Evolutionary conservation across 345 rosid species (phyloP).

Genomic region (Hypericum perforatum): DNA sequence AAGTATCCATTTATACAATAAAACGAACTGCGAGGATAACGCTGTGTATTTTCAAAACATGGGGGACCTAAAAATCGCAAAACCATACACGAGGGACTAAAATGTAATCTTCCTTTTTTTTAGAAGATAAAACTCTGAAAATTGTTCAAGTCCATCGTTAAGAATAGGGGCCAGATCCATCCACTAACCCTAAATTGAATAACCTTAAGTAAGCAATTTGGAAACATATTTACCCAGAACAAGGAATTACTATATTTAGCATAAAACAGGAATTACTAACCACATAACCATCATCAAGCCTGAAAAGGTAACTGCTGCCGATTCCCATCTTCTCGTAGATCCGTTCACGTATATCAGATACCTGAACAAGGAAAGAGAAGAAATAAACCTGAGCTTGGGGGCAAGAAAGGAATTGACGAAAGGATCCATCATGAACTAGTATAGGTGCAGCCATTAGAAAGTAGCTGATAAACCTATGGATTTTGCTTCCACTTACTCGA

Average conservation of each 20-base stretch:
- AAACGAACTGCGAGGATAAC: too few relatives aligned
- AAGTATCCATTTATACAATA: too few relatives aligned
- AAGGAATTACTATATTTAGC: background rate
- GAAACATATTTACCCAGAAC: too few relatives aligned
- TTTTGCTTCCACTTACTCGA: conserved; percentile 28
- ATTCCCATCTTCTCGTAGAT: conserved; percentile 99
- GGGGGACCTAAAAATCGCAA: too few relatives aligned
- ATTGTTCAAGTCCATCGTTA: too few relatives aligned
- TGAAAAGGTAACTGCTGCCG: conserved; percentile 98
- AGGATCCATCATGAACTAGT: conserved; percentile 1
- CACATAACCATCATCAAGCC: conserved; percentile 98
- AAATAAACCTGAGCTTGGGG: conserved; percentile 8
- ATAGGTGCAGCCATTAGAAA: background rate
- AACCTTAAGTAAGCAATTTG: too few relatives aligned
- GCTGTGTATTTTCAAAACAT: too few relatives aligned
- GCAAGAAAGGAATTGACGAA: conserved; percentile 7
- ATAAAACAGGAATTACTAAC: conserved; percentile 32
- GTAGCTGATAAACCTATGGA: background rate
- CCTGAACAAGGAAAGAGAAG: conserved; percentile 34
- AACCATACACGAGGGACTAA: too few relatives aligned
- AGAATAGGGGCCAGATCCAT: too few relatives aligned
- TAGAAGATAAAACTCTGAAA: too few relatives aligned
- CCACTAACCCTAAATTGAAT: too few relatives aligned
- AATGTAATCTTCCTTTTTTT: too few relatives aligned
- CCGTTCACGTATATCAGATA: conserved; percentile 90